These are phyloP conservation scores for Mycena venus DNA, from an alignment of 768 basidiomycete species.

Conservation along the genomic window DNA sequence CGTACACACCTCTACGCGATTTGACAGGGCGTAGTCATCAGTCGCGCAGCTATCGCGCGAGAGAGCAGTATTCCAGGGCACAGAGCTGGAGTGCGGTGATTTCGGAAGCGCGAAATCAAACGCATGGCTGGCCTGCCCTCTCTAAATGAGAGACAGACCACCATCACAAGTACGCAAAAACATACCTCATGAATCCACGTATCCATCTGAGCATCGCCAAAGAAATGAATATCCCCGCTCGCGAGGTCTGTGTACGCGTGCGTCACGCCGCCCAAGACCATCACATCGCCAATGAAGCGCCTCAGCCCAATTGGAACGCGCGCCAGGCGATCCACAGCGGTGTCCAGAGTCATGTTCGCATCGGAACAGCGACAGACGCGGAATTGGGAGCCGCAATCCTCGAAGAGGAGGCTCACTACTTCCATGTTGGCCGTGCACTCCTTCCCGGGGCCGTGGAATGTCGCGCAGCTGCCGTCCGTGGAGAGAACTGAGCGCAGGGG, in stretches of 20 bases:
- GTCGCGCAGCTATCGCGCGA: conserved; percentile 7
- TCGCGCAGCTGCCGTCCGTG: no score
- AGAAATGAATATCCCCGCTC: conserved; percentile 17
- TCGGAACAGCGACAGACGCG: conserved; percentile 15
- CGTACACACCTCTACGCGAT: conserved; percentile 15
- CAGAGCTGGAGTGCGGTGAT: neutral
- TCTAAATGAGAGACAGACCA: neutral
- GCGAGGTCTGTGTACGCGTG: conserved; percentile 4
- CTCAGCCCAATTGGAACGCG: conserved; percentile 23
- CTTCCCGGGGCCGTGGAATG: no score
- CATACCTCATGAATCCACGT: conserved; percentile 24
- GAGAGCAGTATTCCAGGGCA: conserved; percentile 6
- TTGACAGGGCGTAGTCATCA: neutral
- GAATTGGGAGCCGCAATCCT: conserved; percentile 17
- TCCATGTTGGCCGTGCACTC: conserved; percentile 3
- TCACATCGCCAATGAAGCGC: conserved; percentile 10
- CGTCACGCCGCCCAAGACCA: neutral
- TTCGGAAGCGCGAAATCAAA: neutral
- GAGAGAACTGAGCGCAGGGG: neutral
- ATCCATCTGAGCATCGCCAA: conserved; percentile 3
- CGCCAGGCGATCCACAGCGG: conserved; percentile 14
- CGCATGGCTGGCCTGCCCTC: neutral
- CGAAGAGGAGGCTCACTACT: conserved; percentile 1
- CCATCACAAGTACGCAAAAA: neutral
- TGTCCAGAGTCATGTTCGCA: conserved; percentile 15